Percentiles rank a stretch among this genome's conserved stretches.
Evolutionary conservation across 1,284 basidiomycete genomes (phyloP).

Genomic region (Cutaneotrichosporon sp.): DNA sequence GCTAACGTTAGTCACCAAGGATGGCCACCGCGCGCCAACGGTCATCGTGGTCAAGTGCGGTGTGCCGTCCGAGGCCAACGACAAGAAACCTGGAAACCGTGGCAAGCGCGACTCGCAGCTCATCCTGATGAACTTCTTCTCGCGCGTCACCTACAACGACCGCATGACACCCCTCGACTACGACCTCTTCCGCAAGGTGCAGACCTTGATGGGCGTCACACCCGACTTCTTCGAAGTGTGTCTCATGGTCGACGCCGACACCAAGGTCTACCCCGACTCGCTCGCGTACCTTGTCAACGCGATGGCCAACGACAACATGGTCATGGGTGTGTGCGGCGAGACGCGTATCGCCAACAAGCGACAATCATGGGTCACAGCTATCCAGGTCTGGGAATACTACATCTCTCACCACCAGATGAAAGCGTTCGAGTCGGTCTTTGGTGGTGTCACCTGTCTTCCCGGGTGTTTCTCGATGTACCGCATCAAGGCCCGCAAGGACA

Average conservation of each 20-base stretch:
- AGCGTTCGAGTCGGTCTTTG: constrained; percentile 98
- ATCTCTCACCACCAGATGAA: constrained; percentile 98
- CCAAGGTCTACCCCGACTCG: constrained; percentile 84
- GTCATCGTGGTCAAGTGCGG: constrained; percentile 97
- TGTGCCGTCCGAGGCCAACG: constrained; percentile 70
- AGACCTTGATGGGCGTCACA: constrained; percentile 96
- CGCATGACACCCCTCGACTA: constrained; percentile 97
- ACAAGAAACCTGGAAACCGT: constrained; percentile 95
- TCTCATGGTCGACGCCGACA: constrained; percentile 99
- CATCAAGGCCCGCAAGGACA: constrained; percentile 83
- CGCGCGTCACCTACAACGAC: constrained; percentile 97
- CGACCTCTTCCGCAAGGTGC: constrained; percentile 95
- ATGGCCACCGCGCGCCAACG: constrained; percentile 87
- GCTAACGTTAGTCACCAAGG: constrained; percentile 47
- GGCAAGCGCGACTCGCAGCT: constrained; percentile 99
- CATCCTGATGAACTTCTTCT: constrained; percentile 99
- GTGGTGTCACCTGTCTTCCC: constrained; percentile 97
- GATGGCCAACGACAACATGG: constrained; percentile 97
- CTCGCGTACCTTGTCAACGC: constrained; percentile 86
- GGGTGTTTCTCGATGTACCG: constrained; percentile 99
- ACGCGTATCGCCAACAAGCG: constrained; percentile 98
- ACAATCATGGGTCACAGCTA: constrained; percentile 95
- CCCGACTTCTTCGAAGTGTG: constrained; percentile 98
- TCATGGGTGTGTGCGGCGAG: constrained; percentile 99
- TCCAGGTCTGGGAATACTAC: constrained; percentile 97